These are phyloP conservation scores for Eutrema yunnanense DNA, from an alignment of 345 rosid genomes.

Conservation along the genomic window DNA sequence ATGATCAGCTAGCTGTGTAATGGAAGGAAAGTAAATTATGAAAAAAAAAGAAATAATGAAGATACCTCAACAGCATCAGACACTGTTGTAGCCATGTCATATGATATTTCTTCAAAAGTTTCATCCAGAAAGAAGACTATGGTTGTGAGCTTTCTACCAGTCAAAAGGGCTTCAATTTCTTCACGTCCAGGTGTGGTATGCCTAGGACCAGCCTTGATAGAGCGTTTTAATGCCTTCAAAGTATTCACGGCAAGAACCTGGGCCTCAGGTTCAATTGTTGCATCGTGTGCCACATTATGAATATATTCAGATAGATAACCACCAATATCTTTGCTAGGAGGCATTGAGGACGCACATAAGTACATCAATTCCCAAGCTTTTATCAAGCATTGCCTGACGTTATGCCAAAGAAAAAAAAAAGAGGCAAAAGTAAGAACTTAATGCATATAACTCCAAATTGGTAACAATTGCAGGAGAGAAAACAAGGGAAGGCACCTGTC, in stretches of 20 bases:
- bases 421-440: neutral
- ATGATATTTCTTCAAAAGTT: conserved; percentile 95
- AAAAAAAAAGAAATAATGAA: neutral
- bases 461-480: neutral
- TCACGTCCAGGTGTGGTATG: conserved; percentile 86
- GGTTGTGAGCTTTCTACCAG: conserved; percentile 81
- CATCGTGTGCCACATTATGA: conserved; percentile 72
- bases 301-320: conserved; percentile 89
- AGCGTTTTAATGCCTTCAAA: conserved; percentile 78
- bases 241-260: conserved; percentile 77
- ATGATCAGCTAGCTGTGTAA: neutral
- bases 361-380: conserved; percentile 97
- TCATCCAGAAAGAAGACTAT: conserved; percentile 94
- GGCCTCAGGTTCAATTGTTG: conserved; percentile 61
- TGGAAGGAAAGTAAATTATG: neutral
- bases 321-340: conserved; percentile 97
- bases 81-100: conserved; percentile 94
- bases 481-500: conserved; percentile 43
- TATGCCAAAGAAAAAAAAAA: no score
- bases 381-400: conserved; percentile 66
- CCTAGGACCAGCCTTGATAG: conserved; percentile 95
- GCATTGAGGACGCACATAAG: conserved; percentile 94
- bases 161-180: conserved; percentile 91
- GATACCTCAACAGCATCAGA: conserved; percentile 97
- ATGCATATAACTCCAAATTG: neutral